Evolutionary conservation across 106 monocot species (phyloP), one percentile per base, ranked within the genome.

Genomic region (Dendrobium officinale): DNA sequence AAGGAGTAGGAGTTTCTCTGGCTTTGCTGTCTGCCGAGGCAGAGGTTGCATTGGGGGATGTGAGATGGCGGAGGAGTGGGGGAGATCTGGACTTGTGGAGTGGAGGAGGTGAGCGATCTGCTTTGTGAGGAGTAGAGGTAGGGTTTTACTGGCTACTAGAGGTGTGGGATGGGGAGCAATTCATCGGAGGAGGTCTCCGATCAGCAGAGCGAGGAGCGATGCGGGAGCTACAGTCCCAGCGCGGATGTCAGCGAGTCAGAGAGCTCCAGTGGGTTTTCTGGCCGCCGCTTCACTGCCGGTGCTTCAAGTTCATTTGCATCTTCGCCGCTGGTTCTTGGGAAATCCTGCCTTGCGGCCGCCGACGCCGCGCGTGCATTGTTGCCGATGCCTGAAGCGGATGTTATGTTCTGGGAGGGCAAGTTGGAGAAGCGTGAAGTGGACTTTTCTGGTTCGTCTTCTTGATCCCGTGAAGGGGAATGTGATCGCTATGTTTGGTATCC

Each of bases 161-260:
- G 42, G 59, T 73, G 40, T 29, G 79, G 0, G 42, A 59, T 20
- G 75, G 74, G 85, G 81, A 96, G 90, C 79, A 79, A 81, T 66
- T 90, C 96, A 80, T 82, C 80, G 72, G 93, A 86, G 75, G 95
- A 89, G 18, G 80, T 26, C 27, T 86, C 89, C 31, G 95, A 95
- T 15, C 83, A 78, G 64, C 83, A 73, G 72, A 80, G 87, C 55
- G 92, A 86, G 20, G 92, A 86, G 16, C 77, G 83, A 31, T 84
- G 83, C 80, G 90, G 90, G 22, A 92, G 93, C 79, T 94, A 90
- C 92, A 91, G 89, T 79, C 85, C 88, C 45, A 89, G 92, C 70
- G 90, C 94, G 3, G 92, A 92, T 77, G 89, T 92, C 49, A 90
- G 92, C 87, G 94, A 85, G 55, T 92, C 94, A 9, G 94, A 91